These are phyloP conservation scores for Penicillium sp. DNA, from an alignment of 2,329 filamentous ascomycete genomes.

Conservation along the genomic window DNA sequence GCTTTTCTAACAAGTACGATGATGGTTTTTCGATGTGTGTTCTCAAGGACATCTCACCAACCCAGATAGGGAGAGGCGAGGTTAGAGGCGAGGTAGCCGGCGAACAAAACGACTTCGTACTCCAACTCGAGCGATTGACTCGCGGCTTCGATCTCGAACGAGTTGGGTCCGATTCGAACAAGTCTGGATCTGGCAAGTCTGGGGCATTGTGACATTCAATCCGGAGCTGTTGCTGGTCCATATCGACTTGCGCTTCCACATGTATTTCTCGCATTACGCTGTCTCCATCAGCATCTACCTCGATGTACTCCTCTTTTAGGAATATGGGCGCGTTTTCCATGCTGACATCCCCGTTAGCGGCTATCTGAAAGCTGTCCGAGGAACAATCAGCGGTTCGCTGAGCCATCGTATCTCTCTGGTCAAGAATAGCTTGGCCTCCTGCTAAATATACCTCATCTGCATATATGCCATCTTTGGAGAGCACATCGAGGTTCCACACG, in stretches of 20 bases:
- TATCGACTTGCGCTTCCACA: background rate
- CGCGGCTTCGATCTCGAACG: background rate
- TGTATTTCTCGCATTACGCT: background rate
- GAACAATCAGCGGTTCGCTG: background rate
- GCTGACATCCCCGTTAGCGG: background rate
- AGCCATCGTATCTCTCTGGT: background rate
- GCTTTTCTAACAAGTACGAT: background rate
- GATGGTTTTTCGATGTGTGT: background rate
- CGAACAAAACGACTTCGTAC: background rate
- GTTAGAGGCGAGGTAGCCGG: background rate
- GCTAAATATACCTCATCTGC: background rate
- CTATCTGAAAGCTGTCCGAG: background rate
- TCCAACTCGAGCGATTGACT: background rate
- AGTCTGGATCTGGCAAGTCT: background rate
- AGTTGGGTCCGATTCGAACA: background rate
- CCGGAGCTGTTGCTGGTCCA: background rate
- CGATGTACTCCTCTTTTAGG: background rate
- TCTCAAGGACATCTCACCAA: background rate
- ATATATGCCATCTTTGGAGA: background rate
- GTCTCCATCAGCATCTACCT: background rate
- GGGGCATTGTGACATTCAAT: background rate
- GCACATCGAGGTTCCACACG: background rate
- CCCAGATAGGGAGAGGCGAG: too few species aligned
- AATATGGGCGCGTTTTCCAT: background rate
- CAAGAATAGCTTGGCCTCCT: background rate